These are phyloP conservation scores for Linum usitatissimum DNA, from an alignment of 345 rosid genomes.

Conservation along the genomic window DNA sequence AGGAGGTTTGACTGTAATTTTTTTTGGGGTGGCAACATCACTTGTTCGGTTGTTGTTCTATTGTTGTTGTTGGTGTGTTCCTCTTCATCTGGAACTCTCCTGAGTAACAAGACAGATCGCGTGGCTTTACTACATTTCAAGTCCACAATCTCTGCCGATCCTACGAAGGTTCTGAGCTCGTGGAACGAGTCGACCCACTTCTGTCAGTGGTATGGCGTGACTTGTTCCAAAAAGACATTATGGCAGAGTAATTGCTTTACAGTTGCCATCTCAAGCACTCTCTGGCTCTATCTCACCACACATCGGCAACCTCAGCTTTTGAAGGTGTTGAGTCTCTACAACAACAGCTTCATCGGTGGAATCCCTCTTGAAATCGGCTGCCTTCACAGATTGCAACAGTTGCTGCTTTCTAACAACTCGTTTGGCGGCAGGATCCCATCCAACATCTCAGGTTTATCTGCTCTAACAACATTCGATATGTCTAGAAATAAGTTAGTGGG, in stretches of 20 bases:
- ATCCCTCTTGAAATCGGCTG: constrained; percentile 15
- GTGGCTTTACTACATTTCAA: constrained; percentile 8
- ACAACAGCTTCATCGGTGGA: constrained; percentile 7
- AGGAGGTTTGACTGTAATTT: no score
- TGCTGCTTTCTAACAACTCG: background rate
- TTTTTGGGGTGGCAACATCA: no score
- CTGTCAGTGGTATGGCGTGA: constrained; percentile 6
- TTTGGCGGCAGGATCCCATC: constrained; percentile 14
- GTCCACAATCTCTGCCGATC: background rate
- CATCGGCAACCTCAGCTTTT: constrained; percentile 15
- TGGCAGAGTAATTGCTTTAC: background rate
- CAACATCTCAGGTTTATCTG: constrained; percentile 4
- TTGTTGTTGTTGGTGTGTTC: no score
- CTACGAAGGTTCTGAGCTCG: constrained; percentile 1
- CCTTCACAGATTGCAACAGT: background rate
- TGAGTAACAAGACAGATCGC: constrained; percentile 4
- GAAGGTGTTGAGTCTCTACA: background rate
- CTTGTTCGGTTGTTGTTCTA: no score
- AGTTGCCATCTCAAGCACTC: background rate
- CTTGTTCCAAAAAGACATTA: background rate
- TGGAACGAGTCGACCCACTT: constrained; percentile 10
- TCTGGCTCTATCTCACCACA: constrained; percentile 8
- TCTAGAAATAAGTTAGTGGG: constrained; percentile 1
- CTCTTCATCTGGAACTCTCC: no score
- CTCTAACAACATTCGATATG: background rate